Evolutionary conservation across 257 asterid genomes (phyloP), one percentile per base, ranked within the genome.

Genomic region (Ehretia macrophylla): DNA sequence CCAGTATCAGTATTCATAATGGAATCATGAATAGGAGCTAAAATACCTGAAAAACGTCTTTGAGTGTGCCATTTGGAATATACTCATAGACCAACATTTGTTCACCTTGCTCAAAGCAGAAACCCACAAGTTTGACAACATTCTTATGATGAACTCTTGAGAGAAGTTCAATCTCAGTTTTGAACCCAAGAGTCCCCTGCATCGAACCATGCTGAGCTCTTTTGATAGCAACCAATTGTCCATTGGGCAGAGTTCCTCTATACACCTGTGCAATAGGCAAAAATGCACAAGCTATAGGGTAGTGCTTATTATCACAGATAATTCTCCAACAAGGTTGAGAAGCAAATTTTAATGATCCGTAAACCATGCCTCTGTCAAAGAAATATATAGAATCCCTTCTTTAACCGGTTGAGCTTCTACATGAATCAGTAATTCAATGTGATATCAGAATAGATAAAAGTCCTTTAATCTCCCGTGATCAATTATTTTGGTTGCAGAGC

Each of bases 71-170:
- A 66, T 87, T 87, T 11, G 84, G 70, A 62, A 86, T 73, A 11
- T 75, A 86, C 74, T 90, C 96, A 44, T 90, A 90, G 49, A 90
- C 76, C 78, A 90, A 64, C 92, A 86, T 86, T 23, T 83, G 90
- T 69, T 90, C 97, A 21, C 75, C 85, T 27, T 81, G 88, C 60
- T 86, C 93, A 44, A 90, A 90, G 59, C 93, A 90, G 55, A 90
- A 90, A 17, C 97, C 97, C 14, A 78, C 75, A 8, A 90, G 81
- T 56, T 75, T 42, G 18, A 90, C 97, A 0, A 90, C 77, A 46
- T 90, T 90, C 64, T 73, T 90, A 86, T 90, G 96, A 72, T 90
- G 98, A 77, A 87, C 98, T 67, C 98, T 83, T 1, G 98, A 87
- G 72, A 90, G 98, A 69, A 87, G 94, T 77, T 90, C 98, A 56